Conservation (phyloP, 2,329 filamentous ascomycete species). For the Cladophialophora psammophila region DNA sequence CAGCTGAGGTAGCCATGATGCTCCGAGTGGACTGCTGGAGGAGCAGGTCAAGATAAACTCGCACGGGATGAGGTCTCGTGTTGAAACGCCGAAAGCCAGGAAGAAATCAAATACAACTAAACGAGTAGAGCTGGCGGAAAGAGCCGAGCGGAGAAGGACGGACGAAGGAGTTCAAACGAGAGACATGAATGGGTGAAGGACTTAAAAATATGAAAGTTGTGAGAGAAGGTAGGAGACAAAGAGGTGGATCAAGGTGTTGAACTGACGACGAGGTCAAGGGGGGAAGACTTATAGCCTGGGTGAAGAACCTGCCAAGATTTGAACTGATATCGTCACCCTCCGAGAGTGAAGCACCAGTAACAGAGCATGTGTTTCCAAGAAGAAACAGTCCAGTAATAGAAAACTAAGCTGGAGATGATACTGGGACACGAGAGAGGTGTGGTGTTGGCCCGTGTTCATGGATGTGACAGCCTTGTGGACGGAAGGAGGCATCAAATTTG, state of each 20-base stretch:
- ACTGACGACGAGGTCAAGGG: not conserved
- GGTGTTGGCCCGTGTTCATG: not conserved
- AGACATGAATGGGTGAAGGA: constrained; percentile 1
- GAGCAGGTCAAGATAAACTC: not conserved
- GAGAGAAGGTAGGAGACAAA: not conserved
- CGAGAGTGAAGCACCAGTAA: not conserved
- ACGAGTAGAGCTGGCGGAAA: no score
- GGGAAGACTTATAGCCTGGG: not conserved
- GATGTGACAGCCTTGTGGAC: constrained; percentile 10
- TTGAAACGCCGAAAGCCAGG: not conserved
- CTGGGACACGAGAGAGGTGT: not conserved
- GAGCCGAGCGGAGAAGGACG: not conserved
- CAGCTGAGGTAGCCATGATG: constrained; percentile 15
- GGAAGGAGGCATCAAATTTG: not conserved
- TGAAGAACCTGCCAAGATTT: not conserved
- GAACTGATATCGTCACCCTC: not conserved
- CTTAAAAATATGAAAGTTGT: not conserved
- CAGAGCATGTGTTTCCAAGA: not conserved
- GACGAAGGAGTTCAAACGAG: not conserved
- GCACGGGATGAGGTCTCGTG: not conserved
- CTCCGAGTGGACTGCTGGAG: not conserved
- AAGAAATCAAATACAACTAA: not conserved
- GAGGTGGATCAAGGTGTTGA: not conserved
- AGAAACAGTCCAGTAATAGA: not conserved
- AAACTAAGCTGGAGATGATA: not conserved